Evolutionary conservation across 2,329 filamentous ascomycete genomes (phyloP).

Genomic region (Stagonosporopsis vannaccii): DNA sequence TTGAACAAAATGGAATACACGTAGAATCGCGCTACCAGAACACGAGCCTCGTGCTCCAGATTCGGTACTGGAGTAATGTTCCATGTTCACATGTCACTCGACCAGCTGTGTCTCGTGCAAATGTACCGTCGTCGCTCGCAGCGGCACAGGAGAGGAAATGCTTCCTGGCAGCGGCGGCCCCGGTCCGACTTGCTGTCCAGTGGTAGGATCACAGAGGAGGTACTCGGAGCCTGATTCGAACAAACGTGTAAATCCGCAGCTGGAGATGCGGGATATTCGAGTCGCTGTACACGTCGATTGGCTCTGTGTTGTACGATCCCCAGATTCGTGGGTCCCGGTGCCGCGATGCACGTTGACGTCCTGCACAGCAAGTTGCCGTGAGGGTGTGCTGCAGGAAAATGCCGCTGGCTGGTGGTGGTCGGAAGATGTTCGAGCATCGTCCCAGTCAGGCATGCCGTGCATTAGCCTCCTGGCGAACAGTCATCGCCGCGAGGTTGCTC

Average conservation of each 20-base stretch:
- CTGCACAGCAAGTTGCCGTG: slow-evolving; percentile 11
- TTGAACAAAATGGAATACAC: slow-evolving; percentile 6
- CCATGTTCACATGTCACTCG: neutral
- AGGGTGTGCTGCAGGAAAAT: slow-evolving; percentile 27
- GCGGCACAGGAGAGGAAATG: slow-evolving; percentile 1
- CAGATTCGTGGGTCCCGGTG: slow-evolving; percentile 25
- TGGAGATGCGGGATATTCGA: neutral
- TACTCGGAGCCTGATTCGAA: slow-evolving; percentile 6
- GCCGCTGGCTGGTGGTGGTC: slow-evolving; percentile 13
- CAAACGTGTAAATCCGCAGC: slow-evolving; percentile 23
- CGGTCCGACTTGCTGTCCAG: slow-evolving; percentile 27
- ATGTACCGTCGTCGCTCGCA: neutral
- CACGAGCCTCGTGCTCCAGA: slow-evolving; percentile 2
- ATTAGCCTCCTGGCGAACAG: slow-evolving; percentile 21
- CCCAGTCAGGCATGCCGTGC: slow-evolving; percentile 14
- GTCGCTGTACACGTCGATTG: slow-evolving; percentile 16
- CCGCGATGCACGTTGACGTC: slow-evolving; percentile 31
- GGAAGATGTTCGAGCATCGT: slow-evolving; percentile 4
- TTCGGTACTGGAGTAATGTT: neutral
- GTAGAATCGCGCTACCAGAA: slow-evolving; percentile 5
- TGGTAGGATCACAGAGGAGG: neutral
- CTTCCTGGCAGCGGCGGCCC: neutral
- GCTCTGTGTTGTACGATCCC: slow-evolving; percentile 23
- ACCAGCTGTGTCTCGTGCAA: neutral
- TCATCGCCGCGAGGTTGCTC: slow-evolving; percentile 9